These are phyloP conservation scores for Talaromyces nanjingensis DNA, from an alignment of 495 filamentous ascomycete genomes.

Conservation along the genomic window DNA sequence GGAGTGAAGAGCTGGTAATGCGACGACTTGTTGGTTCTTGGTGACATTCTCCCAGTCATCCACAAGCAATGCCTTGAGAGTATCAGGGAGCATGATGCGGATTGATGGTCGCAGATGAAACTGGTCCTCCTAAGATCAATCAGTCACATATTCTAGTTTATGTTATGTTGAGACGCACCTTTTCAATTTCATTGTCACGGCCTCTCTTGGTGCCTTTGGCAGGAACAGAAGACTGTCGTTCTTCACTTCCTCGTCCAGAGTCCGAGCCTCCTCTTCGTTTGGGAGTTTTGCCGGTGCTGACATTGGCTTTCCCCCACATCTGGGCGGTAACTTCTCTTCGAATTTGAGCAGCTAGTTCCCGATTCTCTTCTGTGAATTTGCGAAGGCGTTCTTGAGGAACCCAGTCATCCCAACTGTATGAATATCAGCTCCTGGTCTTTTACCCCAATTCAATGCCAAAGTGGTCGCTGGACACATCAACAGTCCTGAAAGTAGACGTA, in stretches of 20 bases:
- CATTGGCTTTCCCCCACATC: slow-evolving; percentile 17
- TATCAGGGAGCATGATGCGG: slow-evolving; percentile 73
- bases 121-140: slow-evolving; percentile 62
- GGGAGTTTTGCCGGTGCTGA: slow-evolving; percentile 26
- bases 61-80: slow-evolving; percentile 81
- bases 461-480: neutral
- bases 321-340: slow-evolving; percentile 35
- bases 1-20: slow-evolving; percentile 67
- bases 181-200: slow-evolving; percentile 79
- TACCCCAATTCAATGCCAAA: neutral
- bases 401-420: slow-evolving; percentile 90
- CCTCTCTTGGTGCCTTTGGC: slow-evolving; percentile 62
- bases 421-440: slow-evolving; percentile 5
- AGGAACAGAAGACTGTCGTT: slow-evolving; percentile 62
- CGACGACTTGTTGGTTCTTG: slow-evolving; percentile 82
- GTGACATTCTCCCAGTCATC: slow-evolving; percentile 99
- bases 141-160: neutral
- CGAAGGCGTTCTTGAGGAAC: slow-evolving; percentile 89
- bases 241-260: slow-evolving; percentile 80
- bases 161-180: slow-evolving; percentile 49
- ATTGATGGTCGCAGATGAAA: slow-evolving; percentile 75
- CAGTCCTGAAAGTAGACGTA: neutral
- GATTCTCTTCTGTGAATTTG: slow-evolving; percentile 91
- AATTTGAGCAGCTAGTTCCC: slow-evolving; percentile 59
- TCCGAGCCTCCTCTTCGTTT: slow-evolving; percentile 68